Percentiles rank a stretch among this genome's conserved stretches.
These are phyloP conservation scores for Chondrus crispus DNA, from an alignment of 23 red algal species.

Conservation along the genomic window DNA sequence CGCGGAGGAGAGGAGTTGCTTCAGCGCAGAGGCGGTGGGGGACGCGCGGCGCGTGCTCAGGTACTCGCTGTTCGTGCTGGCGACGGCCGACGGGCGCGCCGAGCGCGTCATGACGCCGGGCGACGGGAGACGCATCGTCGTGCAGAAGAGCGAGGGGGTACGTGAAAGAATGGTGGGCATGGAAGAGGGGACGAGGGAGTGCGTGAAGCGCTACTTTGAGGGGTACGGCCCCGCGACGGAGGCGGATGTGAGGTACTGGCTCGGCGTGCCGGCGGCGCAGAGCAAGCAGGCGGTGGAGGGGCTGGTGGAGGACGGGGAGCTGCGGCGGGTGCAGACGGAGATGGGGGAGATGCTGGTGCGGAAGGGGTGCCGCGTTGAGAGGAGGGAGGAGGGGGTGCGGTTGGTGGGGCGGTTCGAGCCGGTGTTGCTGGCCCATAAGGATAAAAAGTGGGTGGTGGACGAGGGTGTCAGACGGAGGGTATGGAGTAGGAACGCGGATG, in stretches of 20 bases:
- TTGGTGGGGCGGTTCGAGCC: conserved; percentile 40
- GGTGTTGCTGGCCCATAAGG: conserved; percentile 34
- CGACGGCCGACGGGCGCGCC: neutral
- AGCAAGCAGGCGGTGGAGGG: neutral
- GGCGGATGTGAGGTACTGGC: conserved; percentile 34
- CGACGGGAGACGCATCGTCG: neutral
- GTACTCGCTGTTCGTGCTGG: neutral
- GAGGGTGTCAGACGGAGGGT: neutral
- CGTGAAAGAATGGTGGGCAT: neutral
- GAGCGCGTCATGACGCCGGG: neutral
- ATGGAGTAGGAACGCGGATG: conserved; percentile 31
- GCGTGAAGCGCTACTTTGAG: conserved; percentile 25
- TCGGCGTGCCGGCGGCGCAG: conserved; percentile 12
- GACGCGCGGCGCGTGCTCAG: neutral
- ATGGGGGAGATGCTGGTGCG: no score
- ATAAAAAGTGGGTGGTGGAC: conserved; percentile 36
- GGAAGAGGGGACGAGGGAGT: neutral
- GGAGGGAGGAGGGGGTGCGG: neutral
- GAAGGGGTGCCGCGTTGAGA: no score
- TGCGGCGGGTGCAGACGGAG: conserved; percentile 1
- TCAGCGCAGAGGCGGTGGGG: neutral
- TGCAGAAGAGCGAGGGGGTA: neutral
- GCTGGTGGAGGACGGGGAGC: neutral
- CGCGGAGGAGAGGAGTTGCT: neutral
- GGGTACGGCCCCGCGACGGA: conserved; percentile 31